Percentiles rank a stretch among this genome's conserved stretches.
phyloP scores from a whole-genome alignment of 148 eudicot genomes.

The Oxyria digyna region DNA sequence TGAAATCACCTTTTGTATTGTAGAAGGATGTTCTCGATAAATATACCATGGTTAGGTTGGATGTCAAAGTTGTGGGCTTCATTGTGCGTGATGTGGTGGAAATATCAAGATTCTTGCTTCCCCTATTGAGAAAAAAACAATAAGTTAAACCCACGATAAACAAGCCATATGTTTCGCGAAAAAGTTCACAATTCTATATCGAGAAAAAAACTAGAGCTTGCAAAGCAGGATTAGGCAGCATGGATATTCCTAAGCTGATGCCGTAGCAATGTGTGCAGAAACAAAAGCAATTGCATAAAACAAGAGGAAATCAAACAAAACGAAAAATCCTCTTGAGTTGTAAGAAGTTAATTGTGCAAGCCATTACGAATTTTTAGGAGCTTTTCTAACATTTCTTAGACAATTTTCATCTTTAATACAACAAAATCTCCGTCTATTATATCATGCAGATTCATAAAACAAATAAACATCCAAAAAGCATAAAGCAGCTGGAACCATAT shows the following conservation, averaged over 20 bases:
- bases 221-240: not conserved
- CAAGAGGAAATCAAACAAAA: too few relatives aligned
- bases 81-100: not conserved
- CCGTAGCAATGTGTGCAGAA: not conserved
- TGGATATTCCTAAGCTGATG: not conserved
- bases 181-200: not conserved
- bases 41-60: conserved; percentile 13
- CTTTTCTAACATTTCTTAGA: not conserved
- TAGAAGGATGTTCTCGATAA: conserved; percentile 17
- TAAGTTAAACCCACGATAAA: not conserved
- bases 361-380: not conserved
- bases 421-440: not conserved
- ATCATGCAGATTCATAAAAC: not conserved
- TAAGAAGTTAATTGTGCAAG: not conserved
- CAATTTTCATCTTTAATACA: not conserved
- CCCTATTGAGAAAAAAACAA: not conserved
- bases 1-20: conserved; percentile 21
- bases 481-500: not conserved
- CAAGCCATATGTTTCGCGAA: not conserved
- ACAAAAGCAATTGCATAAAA: not conserved
- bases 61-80: conserved; percentile 13
- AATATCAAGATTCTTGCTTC: not conserved
- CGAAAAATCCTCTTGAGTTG: not conserved
- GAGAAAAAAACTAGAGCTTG: not conserved
- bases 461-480: not conserved